A percentile compares a stretch with the other conserved stretches of the same genome.
Conservation (phyloP, 2,329 filamentous ascomycete species). For the Monosporascus ibericus region DNA sequence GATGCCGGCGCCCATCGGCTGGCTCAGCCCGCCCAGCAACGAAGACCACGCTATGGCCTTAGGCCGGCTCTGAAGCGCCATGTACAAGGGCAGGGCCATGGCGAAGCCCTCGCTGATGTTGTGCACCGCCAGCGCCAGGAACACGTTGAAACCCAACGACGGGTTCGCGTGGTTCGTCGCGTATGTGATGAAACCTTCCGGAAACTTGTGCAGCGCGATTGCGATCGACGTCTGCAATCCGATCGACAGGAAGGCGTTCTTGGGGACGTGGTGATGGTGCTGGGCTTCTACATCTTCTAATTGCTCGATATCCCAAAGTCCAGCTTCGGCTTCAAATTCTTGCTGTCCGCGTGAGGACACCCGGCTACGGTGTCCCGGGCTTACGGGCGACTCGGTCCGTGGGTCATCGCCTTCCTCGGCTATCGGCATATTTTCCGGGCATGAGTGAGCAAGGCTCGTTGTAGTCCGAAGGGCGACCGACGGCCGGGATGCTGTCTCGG, state of each 20-base stretch:
- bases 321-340: conserved; percentile 10
- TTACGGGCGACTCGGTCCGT: conserved; percentile 12
- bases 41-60: conserved; percentile 82
- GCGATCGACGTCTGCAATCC: conserved; percentile 94
- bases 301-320: conserved; percentile 18
- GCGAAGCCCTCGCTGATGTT: conserved; percentile 98
- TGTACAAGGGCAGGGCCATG: conserved; percentile 85
- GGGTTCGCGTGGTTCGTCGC: conserved; percentile 96
- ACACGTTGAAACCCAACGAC: conserved; percentile 80
- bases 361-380: conserved; percentile 18
- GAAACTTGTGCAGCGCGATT: conserved; percentile 93
- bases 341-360: conserved; percentile 30
- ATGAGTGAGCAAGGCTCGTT: conserved; percentile 28
- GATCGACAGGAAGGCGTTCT: conserved; percentile 88
- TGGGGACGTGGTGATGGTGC: conserved; percentile 92
- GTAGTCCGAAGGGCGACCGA: conserved; percentile 36
- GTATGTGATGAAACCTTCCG: conserved; percentile 83
- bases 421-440: conserved; percentile 13
- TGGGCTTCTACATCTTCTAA: conserved; percentile 41
- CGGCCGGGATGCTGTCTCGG: conserved; percentile 27
- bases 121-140: conserved; percentile 93
- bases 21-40: conserved; percentile 76
- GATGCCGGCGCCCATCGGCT: conserved; percentile 78
- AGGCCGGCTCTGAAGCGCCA: conserved; percentile 74
- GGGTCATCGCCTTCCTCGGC: conserved; percentile 23